Evolutionary conservation across 192 early-diverging fungal species (phyloP), one percentile per base, ranked within the genome.

Genomic region (Coemansia sp.): DNA sequence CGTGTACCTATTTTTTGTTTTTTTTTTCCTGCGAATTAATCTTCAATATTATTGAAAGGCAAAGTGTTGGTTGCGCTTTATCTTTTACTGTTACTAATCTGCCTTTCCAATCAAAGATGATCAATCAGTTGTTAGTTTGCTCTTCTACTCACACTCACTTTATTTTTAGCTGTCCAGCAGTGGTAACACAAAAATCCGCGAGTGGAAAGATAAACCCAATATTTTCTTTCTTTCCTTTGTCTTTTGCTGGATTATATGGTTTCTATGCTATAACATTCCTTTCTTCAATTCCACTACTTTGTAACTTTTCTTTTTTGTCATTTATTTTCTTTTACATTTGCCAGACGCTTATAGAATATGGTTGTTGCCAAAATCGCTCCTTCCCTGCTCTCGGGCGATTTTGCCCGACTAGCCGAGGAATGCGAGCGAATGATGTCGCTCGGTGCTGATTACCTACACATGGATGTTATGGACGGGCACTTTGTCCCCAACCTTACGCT

Each of bases 401-500:
- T 97, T 86, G 90, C 93, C 60, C 76, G 82, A 40, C 87, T 98
- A 12, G 92, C 92, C 5, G 83, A 76, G 37, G 95, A 98, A 77
- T 90, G 90, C 73, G 85, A 94, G 81, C 87, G 91, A 65, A 95
- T 98, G 94, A 71, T 92, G 32, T 85, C 83, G n/a, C 71, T 87
- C 63, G 95, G 95, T n/a, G 96, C 96, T 7, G 94, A 98, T 78
- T 94, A 90, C 84, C 79, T 94, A 68, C 92, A 93, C 80, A 88
- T 94, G 87, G 91, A 90, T 88, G 86, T 98, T 15, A 97, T 98
- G 96, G 93, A 94, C 70, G 92, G 96, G 9, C 96, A 98, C 72
- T 98, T 98, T 84, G 96, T 98, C 11, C 96, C 96, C 58, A 98
- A 98, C 84, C 82, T 98, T 43, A 96, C 96, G 12, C 88, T 96